These are phyloP conservation scores for Debaryomyces subglobosus DNA, from an alignment of 1,139 yeast genomes.

Conservation along the genomic window DNA sequence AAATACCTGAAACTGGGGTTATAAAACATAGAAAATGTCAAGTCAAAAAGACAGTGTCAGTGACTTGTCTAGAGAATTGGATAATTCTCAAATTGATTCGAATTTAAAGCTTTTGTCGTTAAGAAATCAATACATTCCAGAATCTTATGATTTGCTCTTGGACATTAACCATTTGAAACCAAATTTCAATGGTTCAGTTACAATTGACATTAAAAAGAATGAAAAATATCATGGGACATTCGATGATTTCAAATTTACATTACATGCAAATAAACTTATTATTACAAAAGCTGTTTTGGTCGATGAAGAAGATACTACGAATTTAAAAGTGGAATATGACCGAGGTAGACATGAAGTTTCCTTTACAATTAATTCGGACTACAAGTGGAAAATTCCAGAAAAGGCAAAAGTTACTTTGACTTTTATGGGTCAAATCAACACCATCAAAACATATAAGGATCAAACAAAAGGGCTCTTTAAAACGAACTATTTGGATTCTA, in stretches of 20 bases:
- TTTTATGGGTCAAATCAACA: slow-evolving; percentile 59
- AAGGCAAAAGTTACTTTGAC: slow-evolving; percentile 7
- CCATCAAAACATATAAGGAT: slow-evolving; percentile 59
- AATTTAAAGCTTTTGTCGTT: slow-evolving; percentile 21
- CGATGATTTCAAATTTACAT: slow-evolving; percentile 21
- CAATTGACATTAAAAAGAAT: slow-evolving; percentile 35
- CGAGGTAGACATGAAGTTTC: slow-evolving; percentile 38
- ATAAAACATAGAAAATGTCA: neutral
- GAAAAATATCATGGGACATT: slow-evolving; percentile 25
- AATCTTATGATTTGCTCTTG: slow-evolving; percentile 45
- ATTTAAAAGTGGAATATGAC: slow-evolving; percentile 37
- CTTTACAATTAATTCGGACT: slow-evolving; percentile 19
- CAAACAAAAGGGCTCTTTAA: slow-evolving; percentile 68
- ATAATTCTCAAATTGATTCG: neutral
- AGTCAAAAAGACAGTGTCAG: neutral
- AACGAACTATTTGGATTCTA: slow-evolving; percentile 58
- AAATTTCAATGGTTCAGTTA: slow-evolving; percentile 54
- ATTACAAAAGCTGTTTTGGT: slow-evolving; percentile 28
- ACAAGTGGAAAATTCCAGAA: slow-evolving; percentile 10
- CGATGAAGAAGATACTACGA: slow-evolving; percentile 15
- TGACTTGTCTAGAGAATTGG: neutral
- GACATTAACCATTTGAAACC: slow-evolving; percentile 53
- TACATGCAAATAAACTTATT: slow-evolving; percentile 35
- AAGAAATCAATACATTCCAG: slow-evolving; percentile 42
- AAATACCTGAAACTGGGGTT: neutral